Evolutionary conservation across 1,284 basidiomycete genomes (phyloP), one percentile per base, ranked within the genome.

Genomic region (Xerocomus nothofagi): DNA sequence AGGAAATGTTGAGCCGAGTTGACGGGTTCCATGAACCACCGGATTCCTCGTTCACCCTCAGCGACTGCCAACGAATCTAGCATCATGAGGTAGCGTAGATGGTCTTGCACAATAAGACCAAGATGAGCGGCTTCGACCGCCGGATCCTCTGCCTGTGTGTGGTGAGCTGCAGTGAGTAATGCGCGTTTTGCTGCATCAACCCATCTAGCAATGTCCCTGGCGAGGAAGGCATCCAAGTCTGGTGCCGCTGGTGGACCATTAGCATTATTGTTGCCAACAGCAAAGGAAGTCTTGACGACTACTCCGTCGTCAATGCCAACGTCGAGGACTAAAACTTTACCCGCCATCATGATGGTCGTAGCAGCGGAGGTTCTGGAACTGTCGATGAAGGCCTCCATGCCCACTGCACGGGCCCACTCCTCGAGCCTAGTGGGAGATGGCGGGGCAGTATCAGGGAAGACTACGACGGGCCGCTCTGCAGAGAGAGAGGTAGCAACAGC

Each of bases 311-410:
- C 70, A 54, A 90, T 77, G 55, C 86, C 82, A 50, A 90, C 74
- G 60, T 91, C 88, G 46, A 91, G 70, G 24, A 91, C 87, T 12
- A 91, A 73, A 9, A 90, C 80, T 63, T 88, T 86, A 1, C 88
- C 88, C 2, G 81, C 88, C 26, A 90, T 75, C 15, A 84, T 76
- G 32, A 87, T 70, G 1, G 77, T 81, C 34, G 77, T 76, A 24
- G 70, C 66, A 33, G 54, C 39, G n/a, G 62, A 57, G 14, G 49
- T 34, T 30, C 75, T 73, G 21, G 78, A 73, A 49, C 69, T 69
- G 26, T 87, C 86, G 53, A 77, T 80, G 71, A 86, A 90, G 2
- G 80, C 73, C 59, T 88, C 84, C 85, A 90, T 86, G 32, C 84
- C 84, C 12, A 75, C 80, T 21, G 74, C 68, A 14, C 73, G 73